Percentiles rank a stretch among this genome's conserved stretches.
phyloP scores from a whole-genome alignment of 257 asterid species.

The Solanum paucissectum region DNA sequence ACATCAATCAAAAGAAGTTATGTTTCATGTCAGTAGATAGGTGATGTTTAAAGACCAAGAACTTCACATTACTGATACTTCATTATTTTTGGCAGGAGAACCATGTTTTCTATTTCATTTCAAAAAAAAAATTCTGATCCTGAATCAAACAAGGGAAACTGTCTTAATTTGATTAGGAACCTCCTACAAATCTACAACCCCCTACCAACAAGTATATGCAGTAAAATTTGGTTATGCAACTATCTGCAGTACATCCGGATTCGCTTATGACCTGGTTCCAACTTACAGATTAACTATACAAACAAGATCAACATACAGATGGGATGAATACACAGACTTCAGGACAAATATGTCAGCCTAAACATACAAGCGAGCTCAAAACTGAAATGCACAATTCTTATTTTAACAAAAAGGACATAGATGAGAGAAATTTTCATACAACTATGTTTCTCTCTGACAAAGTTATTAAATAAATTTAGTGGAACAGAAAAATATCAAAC shows the following conservation, averaged over 20 bases:
- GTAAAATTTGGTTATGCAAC: background rate
- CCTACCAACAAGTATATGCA: background rate
- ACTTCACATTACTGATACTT: background rate
- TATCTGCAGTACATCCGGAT: background rate
- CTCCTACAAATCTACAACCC: background rate
- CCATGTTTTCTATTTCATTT: background rate
- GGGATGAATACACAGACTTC: background rate
- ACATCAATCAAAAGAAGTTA: background rate
- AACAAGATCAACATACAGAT: background rate
- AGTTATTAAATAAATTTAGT: background rate
- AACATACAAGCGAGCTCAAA: background rate
- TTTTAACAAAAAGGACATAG: background rate
- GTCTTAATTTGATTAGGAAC: background rate
- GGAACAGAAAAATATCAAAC: background rate
- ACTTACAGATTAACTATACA: background rate
- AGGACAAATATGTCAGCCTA: background rate
- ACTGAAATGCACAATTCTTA: background rate
- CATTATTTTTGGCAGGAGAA: background rate
- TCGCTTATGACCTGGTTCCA: background rate
- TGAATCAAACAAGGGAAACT: background rate
- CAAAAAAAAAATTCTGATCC: background rate
- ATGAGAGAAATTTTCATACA: background rate
- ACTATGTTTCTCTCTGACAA: background rate
- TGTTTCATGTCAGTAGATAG: background rate
- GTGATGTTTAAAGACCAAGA: background rate